Evolutionary conservation across 192 early-diverging fungal genomes (phyloP), one percentile per base, ranked within the genome.

Genomic region (Coemansia reversa): DNA sequence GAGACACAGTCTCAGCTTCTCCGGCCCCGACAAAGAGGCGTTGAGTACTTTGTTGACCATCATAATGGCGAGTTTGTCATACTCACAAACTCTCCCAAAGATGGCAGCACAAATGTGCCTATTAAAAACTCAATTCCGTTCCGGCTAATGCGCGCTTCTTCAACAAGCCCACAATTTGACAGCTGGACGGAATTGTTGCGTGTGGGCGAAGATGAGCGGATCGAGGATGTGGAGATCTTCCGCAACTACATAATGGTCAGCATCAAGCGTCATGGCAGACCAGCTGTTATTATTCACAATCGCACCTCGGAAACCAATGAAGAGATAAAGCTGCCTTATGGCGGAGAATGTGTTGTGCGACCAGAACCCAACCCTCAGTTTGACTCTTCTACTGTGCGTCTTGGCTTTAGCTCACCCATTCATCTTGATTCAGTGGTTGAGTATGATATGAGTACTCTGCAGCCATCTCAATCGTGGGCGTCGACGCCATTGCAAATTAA

Each of bases 11-110:
- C 86, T 20, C 67, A 47, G 4, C 72, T 88, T 23, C 79, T 90
- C 27, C 82, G 88, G 19, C 66, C 82, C 33, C 76, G 90, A 29
- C 75, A 74, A 25, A 65, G 69, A 14, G 84, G 83, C 27, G 77
- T 90, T 11, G 89, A 92, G 49, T 90, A 90, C 63, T 92, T 86
- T 83, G 86, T 88, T 8, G 91, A 92, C 66, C 91, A 92, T 61
- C 87, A 90, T 56, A 71, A 84, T 51, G 67, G 48, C 27, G 79
- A 81, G 42, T 81, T 83, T 54, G 58, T 79, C 7, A 70, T 83
- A 24, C 70, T 78, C 5, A 72, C 82, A 18, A 84, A 84, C 63
- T 72, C 69, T 0, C 79, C 72, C 2, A 27, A n/a, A 1, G 25
- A 51, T 20, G 58, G 66, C 11, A 28, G n/a, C 9, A 5, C 20